A percentile compares a stretch with the other conserved stretches of the same genome.
phyloP scores from a whole-genome alignment of 495 filamentous ascomycete genomes.

The Aeminium ludgeri region DNA sequence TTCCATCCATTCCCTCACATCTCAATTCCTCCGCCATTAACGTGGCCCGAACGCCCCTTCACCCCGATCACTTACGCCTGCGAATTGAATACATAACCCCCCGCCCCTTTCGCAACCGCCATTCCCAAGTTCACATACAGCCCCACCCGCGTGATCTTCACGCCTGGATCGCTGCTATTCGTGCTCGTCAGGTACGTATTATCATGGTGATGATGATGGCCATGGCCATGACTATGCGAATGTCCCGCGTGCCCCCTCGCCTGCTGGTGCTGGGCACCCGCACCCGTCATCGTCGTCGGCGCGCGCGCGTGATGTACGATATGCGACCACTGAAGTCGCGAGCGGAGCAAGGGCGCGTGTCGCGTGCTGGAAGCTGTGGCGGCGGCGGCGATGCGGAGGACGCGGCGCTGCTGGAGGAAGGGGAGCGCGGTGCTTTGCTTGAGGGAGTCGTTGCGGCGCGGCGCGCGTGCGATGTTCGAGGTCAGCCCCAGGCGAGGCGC shows the following conservation, averaged over 20 bases:
- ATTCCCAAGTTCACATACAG: slow-evolving; percentile 83
- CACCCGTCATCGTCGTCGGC: slow-evolving; percentile 3
- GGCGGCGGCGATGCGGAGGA: neutral
- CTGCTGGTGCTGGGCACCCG: slow-evolving; percentile 11
- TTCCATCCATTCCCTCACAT: neutral
- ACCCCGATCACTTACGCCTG: slow-evolving; percentile 30
- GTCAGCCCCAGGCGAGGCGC: too few relatives aligned
- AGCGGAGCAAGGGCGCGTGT: slow-evolving; percentile 1
- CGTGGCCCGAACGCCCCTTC: neutral
- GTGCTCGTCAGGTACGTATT: slow-evolving; percentile 75
- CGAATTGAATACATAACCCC: slow-evolving; percentile 85
- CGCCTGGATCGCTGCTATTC: slow-evolving; percentile 84
- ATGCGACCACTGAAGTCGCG: slow-evolving; percentile 14
- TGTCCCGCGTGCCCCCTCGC: slow-evolving; percentile 36
- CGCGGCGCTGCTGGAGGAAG: neutral
- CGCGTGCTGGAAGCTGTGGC: neutral
- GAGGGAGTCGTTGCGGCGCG: neutral
- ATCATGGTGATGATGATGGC: slow-evolving; percentile 57
- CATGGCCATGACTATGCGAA: slow-evolving; percentile 37
- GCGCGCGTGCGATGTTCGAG: too few relatives aligned
- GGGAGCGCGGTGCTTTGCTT: too few relatives aligned
- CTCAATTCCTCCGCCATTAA: neutral
- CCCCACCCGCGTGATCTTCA: slow-evolving; percentile 85
- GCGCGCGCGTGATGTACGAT: slow-evolving; percentile 9
- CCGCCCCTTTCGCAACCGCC: slow-evolving; percentile 81